These are phyloP conservation scores for Trichoderma reesei DNA, from an alignment of 495 filamentous ascomycete species.

Conservation along the genomic window DNA sequence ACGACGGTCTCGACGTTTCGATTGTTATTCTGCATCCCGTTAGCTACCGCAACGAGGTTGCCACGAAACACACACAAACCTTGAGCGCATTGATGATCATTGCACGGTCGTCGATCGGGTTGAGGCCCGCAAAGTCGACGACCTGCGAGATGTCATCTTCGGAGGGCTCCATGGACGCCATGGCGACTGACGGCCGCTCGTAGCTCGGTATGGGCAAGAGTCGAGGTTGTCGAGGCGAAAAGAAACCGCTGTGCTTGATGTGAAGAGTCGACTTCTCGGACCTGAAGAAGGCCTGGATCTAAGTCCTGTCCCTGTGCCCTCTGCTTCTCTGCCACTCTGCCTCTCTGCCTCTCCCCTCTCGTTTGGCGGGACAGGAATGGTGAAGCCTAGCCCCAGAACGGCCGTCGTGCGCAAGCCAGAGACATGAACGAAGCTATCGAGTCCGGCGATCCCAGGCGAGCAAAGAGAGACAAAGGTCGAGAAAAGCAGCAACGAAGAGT, in stretches of 20 bases:
- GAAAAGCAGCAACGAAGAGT: background rate
- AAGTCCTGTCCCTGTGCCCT: no score
- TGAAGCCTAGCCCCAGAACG: background rate
- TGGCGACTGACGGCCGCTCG: background rate
- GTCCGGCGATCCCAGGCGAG: background rate
- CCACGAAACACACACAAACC: constrained; percentile 17
- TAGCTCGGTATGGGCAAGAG: background rate
- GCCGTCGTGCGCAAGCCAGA: background rate
- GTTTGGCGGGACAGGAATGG: background rate
- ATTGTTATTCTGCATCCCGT: constrained; percentile 25
- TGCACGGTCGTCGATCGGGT: constrained; percentile 17
- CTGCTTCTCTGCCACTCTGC: no score
- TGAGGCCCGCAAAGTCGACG: constrained; percentile 21
- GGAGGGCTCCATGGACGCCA: constrained; percentile 18
- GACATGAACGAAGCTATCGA: background rate
- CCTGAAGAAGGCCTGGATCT: background rate
- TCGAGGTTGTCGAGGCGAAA: background rate
- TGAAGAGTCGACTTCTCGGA: background rate
- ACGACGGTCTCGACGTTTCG: constrained; percentile 34
- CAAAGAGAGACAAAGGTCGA: background rate
- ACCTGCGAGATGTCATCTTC: constrained; percentile 23
- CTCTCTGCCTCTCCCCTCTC: background rate
- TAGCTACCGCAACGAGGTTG: background rate
- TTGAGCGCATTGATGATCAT: constrained; percentile 28
- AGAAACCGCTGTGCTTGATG: background rate